Conservation (phyloP, 495 filamentous ascomycete genomes). For the Penicillium nucicola region DNA sequence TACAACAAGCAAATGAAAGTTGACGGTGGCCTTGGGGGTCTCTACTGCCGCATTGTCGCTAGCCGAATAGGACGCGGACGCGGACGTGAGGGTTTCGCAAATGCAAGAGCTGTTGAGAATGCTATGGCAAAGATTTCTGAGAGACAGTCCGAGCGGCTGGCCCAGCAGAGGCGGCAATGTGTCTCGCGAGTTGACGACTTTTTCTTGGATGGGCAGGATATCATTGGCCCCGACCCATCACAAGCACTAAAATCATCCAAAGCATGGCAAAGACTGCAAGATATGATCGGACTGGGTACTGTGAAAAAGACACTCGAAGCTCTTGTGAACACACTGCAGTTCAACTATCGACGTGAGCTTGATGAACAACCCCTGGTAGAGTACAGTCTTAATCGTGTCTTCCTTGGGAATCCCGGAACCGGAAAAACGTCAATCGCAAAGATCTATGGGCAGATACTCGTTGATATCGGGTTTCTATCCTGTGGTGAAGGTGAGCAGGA, state of each 20-base stretch:
- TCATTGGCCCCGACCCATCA: conserved; percentile 65
- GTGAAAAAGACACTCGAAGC: conserved; percentile 61
- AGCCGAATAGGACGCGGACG: conserved; percentile 59
- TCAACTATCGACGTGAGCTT: conserved; percentile 62
- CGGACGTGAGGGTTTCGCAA: conserved; percentile 67
- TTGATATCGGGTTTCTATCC: conserved; percentile 55
- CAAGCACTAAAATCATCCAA: conserved; percentile 42
- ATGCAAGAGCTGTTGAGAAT: conserved; percentile 69
- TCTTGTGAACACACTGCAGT: conserved; percentile 56
- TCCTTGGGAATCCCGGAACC: conserved; percentile 68
- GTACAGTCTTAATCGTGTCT: conserved; percentile 66
- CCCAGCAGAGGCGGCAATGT: conserved; percentile 30
- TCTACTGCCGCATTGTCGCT: conserved; percentile 63
- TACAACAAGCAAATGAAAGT: conserved; percentile 54
- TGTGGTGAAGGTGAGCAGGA: conserved; percentile 57
- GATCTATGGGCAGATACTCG: conserved; percentile 65
- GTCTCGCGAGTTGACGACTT: conserved; percentile 42
- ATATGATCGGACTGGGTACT: conserved; percentile 54
- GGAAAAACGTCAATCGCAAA: conserved; percentile 78
- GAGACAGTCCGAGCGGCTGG: conserved; percentile 58
- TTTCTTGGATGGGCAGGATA: conserved; percentile 55
- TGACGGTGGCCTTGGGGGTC: conserved; percentile 56
- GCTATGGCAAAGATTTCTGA: conserved; percentile 46
- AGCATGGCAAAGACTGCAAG: conserved; percentile 59
- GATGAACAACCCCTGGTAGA: conserved; percentile 53